Base-by-base conservation (phyloP, 1,139 yeast genomes). In the Pichiaceae sp. region DNA sequence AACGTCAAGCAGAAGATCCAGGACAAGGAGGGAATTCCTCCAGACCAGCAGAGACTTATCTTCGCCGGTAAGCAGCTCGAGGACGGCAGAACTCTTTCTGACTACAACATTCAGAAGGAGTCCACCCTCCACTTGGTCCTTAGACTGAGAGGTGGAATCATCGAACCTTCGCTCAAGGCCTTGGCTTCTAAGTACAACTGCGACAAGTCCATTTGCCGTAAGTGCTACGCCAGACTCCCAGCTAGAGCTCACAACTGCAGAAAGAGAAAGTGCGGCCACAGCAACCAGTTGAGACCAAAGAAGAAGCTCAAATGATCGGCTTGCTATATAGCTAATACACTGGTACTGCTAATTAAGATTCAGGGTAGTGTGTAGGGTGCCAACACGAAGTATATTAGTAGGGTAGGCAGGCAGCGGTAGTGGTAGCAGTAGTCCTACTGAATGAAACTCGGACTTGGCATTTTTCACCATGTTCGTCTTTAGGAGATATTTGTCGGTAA, bases 191-290 rank as follows among this genome's bases (percentile, higher is more conserved):
- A 91, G 77, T 91, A 84, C 87, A 91, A 91, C 95, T 91, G 97
- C 80, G 98, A 91, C 59, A 91, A 91, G 77, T 71, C 96, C 57
- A 91, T 91, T 68, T 91, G 98, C 80, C 94, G 98, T 75, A 85
- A 87, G 72, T 91, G 98, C 79, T 91, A 91, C 82, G 97, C 98
- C 63, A 93, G 98, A 81, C 87, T 91, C 67, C 98, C 98, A 66
- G 96, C 97, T 72, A 91, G 97, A 83, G 98, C 98, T 62, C 91
- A 97, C 74, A 91, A 91, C 96, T 91, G 98, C 82, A 87, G 98
- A 80, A 91, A 91, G 97, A 87, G 96, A 86, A 91, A 91, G 82
- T 91, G 98, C 75, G 98, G 98, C 65, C 98, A 91, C 94, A 78
- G 96, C 71, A 91, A 91, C 80, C 98, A 91, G 79, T 85, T 91